Evolutionary conservation across 2,329 filamentous ascomycete genomes (phyloP), one percentile per base, ranked within the genome.

Genomic region (Alternaria alternata): DNA sequence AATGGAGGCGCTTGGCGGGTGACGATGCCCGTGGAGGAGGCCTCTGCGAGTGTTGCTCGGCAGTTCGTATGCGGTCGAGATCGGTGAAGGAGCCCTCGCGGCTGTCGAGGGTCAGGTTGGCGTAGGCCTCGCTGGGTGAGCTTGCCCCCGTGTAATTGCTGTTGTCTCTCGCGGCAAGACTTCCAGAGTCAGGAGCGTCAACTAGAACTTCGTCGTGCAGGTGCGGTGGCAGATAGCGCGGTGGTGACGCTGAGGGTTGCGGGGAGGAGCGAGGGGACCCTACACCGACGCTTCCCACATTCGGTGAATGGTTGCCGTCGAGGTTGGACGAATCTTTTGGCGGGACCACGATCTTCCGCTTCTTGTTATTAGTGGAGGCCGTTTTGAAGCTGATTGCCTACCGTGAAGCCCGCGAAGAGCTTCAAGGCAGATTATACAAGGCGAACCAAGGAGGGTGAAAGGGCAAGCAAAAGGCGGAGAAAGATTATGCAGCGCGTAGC

Each of bases 161-260:
- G 62, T 77, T 77, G 63, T 79, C 79, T 62, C 72, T 67, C 43
- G 75, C 63, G 18, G 60, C 42, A 16, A 66, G 43, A 30, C 56
- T 68, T 44, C 43, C 64, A 34, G 71, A 51, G 56, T 77, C 75
- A 26, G 70, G 64, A 12, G 74, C 70, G 71, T 80, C 77, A 32
- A 61, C 49, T 34, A 74, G 69, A 54, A 84, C 80, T 73, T 85
- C 84, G 74, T 82, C 81, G 72, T 85, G 84, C 57, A 87, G 77
- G 75, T 87, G 85, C 54, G 85, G 82, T 62, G 85, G 85, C 56
- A 87, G 80, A 73, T 83, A 86, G 60, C 83, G 81, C 43, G 81
- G 79, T 55, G 79, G 78, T 20, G 71, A 78, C 61, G 74, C 69
- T 51, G 76, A 75, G 57, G 72, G 75, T 43, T 75, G 76, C 63